Base-by-base conservation (phyloP, 768 basidiomycete genomes). In the Sarcomyxa edulis region DNA sequence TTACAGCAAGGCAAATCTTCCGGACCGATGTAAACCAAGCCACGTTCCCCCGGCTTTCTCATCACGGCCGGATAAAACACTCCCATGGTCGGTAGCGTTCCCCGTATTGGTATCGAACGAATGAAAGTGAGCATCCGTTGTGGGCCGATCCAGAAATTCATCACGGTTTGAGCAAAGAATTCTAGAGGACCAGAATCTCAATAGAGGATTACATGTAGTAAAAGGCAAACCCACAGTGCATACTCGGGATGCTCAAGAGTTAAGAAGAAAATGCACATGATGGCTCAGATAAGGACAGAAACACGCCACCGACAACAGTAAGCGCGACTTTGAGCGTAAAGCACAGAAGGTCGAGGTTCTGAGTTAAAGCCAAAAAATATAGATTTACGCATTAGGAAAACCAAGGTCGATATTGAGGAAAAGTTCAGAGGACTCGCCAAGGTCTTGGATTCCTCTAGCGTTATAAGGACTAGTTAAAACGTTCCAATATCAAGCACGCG, bases 181-280 rank as follows among this genome's bases (percentile, higher is more conserved):
- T 19, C 86, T 90, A 51, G 28, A 15, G 19, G 18, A 27, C 28
- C 20, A 16, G 19, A 14, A 11, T 24, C 26, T 15, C 29, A 44
- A 11, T 15, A 22, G 32, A 41, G 18, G 23, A 30, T 20, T 16
- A 18, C 10, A 36, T 20, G 14, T n/a, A 20, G 38, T 16, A 20
- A 22, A 28, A 31, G 28, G 15, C 24, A 44, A 43, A 68, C 81
- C 63, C 60, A 89, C 88, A 91, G 71, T 7, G 86, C 78, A 53
- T 88, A 91, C 32, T 81, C 76, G 19, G 79, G 77, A 52, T 85
- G 81, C 35, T 84, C 75, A 3, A 89, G 68, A 38, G 84, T 73
- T 78, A 82, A 90, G 51, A 87, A 71, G 24, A 70, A 84, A 46
- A 90, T 74, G 55, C 88, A 91, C 88, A 90, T 90, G 31, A 49